Base-by-base conservation (phyloP, 1,284 basidiomycete genomes). In the Cerioporus squamosus region DNA sequence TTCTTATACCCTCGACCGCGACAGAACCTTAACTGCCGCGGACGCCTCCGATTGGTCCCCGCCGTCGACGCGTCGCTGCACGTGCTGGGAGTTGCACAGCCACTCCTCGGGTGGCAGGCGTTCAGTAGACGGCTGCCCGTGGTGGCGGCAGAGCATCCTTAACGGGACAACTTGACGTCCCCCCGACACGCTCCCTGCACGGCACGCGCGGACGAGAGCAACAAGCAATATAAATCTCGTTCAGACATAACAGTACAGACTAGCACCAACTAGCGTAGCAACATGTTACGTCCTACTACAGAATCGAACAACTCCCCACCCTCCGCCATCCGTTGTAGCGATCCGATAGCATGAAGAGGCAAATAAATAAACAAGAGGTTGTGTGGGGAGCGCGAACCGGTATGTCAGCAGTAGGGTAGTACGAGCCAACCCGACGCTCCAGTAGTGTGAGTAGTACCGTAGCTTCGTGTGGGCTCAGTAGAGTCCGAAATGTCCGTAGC, bases 21-120 rank as follows among this genome's bases (percentile, higher is more conserved):
- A 68, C 63, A 46, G 63, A 70, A 70, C 67, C 62, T 66, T 66
- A 62, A 53, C 60, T 55, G n/a, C 50, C 42, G 55, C 55, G 57
- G 33, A 33, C 60, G 48, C 52, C 51, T 44, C 53, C 33, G 53
- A 64, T 64, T 64, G 62, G 62, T 45, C 57, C 55, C 53, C 57
- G 43, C 40, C 43, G 36, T 36, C 51, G 60, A 61, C 62, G 64
- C 57, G 60, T 60, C 39, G 26, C 51, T 12, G 49, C 66, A 68
- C 64, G 61, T 68, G 66, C 33, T 44, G 57, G 38, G 53, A 60
- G 44, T 15, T n/a, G 42, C 44, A 45, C 44, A 38, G 44, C 52
- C 44, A 42, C 52, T 39, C 10, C 6, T 33, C 45, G 33, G 33
- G 33, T 36, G 14, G 33, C 33, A 36, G 33, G 33, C 33, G 33